Conservation (phyloP, 2,329 filamentous ascomycete genomes). For the Hymenoscyphus occultus region DNA sequence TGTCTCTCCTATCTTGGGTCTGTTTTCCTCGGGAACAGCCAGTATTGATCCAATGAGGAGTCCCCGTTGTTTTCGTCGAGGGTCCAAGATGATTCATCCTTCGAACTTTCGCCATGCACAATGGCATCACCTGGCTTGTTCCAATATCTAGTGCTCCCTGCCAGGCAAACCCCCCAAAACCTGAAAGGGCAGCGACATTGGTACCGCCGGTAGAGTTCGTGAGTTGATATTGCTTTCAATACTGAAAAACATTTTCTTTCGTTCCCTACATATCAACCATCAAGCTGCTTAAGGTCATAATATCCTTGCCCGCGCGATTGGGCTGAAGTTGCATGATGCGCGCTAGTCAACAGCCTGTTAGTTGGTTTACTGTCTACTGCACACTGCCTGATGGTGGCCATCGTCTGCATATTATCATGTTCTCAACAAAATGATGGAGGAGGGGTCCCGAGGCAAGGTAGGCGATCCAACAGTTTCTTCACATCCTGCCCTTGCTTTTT, state of each 20-base stretch:
- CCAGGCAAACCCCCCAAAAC: not conserved
- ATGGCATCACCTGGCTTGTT: constrained; percentile 15
- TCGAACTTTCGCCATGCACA: constrained; percentile 7
- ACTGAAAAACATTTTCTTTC: not conserved
- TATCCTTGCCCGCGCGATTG: not conserved
- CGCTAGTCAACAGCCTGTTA: not conserved
- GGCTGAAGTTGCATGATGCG: constrained; percentile 1
- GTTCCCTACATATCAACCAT: not conserved
- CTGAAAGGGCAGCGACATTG: not conserved
- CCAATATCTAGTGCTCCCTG: not conserved
- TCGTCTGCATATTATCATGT: not conserved
- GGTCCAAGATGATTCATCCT: not conserved
- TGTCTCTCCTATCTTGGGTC: constrained; percentile 3
- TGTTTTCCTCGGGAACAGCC: not conserved
- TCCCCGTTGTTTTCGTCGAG: constrained; percentile 13
- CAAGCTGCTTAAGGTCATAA: not conserved
- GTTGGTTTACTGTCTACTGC: not conserved
- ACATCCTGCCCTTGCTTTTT: constrained; percentile 7
- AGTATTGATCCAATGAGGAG: constrained; percentile 9
- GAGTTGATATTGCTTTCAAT: not conserved
- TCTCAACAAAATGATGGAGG: constrained; percentile 2
- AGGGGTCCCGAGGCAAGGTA: not conserved
- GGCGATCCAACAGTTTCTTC: constrained; percentile 4
- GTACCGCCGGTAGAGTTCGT: not conserved
- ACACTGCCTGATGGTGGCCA: not conserved